Conservation (phyloP, 345 rosid species). For the Melastoma malabathricum region DNA sequence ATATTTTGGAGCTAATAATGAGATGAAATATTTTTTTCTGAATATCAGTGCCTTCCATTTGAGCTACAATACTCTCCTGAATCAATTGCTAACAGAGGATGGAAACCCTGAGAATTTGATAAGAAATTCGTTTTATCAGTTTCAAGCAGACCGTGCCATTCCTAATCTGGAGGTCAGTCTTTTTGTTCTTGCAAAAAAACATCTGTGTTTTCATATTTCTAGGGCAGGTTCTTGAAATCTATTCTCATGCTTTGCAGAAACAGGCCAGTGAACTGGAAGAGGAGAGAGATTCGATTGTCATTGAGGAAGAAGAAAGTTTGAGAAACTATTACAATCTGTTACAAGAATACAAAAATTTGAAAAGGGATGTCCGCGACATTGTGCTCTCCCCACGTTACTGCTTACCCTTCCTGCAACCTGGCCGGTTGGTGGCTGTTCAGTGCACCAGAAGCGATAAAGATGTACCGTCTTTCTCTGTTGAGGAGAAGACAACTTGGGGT, state of each 20-base stretch:
- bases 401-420: constrained; percentile 71
- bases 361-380: constrained; percentile 66
- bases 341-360: constrained; percentile 56
- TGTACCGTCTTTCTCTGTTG: constrained; percentile 46
- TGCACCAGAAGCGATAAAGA: constrained; percentile 42
- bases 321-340: constrained; percentile 66
- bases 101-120: constrained; percentile 94
- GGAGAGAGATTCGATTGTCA: constrained; percentile 77
- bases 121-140: constrained; percentile 92
- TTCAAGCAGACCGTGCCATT: constrained; percentile 87
- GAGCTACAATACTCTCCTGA: constrained; percentile 96
- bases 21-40: constrained; percentile 1
- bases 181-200: background rate
- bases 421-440: constrained; percentile 56
- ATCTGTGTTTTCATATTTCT: too few relatives aligned
- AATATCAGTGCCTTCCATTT: constrained; percentile 83
- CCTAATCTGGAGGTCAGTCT: constrained; percentile 81
- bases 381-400: constrained; percentile 72
- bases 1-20: too few relatives aligned
- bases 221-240: too few relatives aligned
- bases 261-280: constrained; percentile 64
- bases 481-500: constrained; percentile 78
- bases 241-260: constrained; percentile 35
- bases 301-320: constrained; percentile 91
- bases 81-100: constrained; percentile 91